These are phyloP conservation scores for Aspergillus sp. DNA, from an alignment of 2,329 filamentous ascomycete species.

Conservation along the genomic window DNA sequence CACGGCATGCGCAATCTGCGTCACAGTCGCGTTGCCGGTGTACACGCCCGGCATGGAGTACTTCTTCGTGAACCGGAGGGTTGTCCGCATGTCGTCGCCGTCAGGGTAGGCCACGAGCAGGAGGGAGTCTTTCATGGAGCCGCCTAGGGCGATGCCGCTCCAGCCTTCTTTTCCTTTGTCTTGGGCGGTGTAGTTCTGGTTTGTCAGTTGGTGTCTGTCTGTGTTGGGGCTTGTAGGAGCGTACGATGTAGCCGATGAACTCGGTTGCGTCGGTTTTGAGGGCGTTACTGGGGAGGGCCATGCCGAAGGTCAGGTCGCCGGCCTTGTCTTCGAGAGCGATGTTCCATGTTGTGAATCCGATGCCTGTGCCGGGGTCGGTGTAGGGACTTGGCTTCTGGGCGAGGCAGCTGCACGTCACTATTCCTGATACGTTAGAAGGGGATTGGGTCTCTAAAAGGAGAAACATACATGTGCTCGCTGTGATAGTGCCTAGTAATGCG, in stretches of 20 bases:
- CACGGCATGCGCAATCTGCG: conserved; percentile 57
- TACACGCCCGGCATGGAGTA: conserved; percentile 60
- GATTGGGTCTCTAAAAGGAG: too few relatives aligned
- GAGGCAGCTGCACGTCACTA: background rate
- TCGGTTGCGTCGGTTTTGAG: conserved; percentile 6
- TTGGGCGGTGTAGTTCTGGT: background rate
- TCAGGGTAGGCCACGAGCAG: conserved; percentile 1
- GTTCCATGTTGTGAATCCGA: conserved; percentile 4
- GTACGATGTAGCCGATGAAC: conserved; percentile 8
- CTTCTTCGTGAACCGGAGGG: conserved; percentile 30
- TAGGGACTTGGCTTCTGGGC: conserved; percentile 1
- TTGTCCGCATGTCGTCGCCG: background rate
- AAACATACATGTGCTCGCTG: background rate
- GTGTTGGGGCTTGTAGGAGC: background rate
- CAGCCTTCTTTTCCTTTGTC: background rate
- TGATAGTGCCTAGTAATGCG: too few relatives aligned
- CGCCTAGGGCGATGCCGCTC: conserved; percentile 6
- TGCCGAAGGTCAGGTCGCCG: conserved; percentile 6
- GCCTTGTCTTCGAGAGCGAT: background rate
- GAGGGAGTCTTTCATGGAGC: conserved; percentile 3
- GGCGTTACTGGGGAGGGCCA: conserved; percentile 1
- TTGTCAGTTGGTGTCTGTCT: background rate
- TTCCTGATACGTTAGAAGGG: background rate
- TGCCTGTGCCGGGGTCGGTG: background rate
- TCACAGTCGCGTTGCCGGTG: conserved; percentile 60